Percentiles rank a stretch among this genome's conserved stretches.
These are phyloP conservation scores for Erigeron canadensis DNA, from an alignment of 129 eudicot species.

Conservation along the genomic window DNA sequence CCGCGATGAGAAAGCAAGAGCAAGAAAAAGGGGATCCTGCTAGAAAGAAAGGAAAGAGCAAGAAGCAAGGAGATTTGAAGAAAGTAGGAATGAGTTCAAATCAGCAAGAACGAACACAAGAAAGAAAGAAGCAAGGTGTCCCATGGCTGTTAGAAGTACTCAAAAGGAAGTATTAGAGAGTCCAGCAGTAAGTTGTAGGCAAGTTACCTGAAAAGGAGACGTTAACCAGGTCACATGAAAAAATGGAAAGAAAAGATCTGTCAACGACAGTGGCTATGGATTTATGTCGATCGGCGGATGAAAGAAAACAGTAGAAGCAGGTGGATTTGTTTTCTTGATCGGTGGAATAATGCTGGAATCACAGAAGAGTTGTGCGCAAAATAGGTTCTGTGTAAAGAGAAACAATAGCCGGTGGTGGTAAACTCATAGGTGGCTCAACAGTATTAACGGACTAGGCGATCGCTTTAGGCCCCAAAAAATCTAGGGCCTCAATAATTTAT, in stretches of 20 bases:
- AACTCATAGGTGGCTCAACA: neutral
- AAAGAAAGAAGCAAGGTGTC: too few relatives aligned
- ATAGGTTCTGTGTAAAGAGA: neutral
- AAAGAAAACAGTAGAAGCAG: neutral
- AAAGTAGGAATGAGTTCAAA: too few relatives aligned
- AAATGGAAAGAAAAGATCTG: neutral
- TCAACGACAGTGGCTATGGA: neutral
- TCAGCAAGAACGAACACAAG: too few relatives aligned
- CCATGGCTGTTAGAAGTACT: neutral
- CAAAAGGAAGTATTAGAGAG: neutral
- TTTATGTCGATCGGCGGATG: neutral
- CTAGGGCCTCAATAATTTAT: too few relatives aligned
- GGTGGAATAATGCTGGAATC: neutral
- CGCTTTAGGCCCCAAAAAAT: too few relatives aligned
- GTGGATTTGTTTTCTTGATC: neutral
- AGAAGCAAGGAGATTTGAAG: too few relatives aligned
- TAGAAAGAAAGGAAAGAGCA: too few relatives aligned
- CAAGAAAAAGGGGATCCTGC: too few relatives aligned
- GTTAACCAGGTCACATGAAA: neutral
- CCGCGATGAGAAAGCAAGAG: too few relatives aligned
- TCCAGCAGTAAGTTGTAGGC: neutral
- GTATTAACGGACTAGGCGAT: too few relatives aligned
- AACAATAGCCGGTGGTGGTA: neutral
- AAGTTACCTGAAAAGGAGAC: slow-evolving; percentile 1
- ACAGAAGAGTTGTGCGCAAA: neutral